Conservation (phyloP, 2,329 filamentous ascomycete species). For the Aspergillus fumigatus region DNA sequence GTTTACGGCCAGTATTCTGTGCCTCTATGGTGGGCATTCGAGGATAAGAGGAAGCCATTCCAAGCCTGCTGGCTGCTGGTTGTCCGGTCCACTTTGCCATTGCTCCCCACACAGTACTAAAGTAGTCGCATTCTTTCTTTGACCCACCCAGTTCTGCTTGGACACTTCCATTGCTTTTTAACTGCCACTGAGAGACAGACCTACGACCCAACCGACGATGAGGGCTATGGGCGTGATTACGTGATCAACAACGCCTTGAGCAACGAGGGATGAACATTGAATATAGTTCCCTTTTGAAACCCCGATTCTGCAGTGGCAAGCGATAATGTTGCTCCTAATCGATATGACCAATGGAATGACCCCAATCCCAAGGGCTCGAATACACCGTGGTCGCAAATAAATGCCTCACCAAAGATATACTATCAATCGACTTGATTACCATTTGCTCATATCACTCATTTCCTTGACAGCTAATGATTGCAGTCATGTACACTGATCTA, state of each 20-base stretch:
- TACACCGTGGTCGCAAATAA: too few species aligned
- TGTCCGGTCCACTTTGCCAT: background rate
- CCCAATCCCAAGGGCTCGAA: too few species aligned
- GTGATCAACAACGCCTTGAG: too few species aligned
- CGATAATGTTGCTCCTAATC: background rate
- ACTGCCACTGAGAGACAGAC: too few species aligned
- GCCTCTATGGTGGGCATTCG: background rate
- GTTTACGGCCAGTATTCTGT: background rate
- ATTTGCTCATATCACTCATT: background rate
- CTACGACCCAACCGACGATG: background rate
- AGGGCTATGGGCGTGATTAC: background rate
- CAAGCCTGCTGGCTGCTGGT: too few species aligned
- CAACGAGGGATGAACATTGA: background rate
- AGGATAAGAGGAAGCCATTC: background rate
- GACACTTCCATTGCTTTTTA: too few species aligned
- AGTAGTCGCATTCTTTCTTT: background rate
- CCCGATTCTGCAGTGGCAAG: background rate
- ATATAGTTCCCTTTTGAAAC: background rate
- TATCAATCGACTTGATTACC: background rate
- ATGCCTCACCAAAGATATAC: background rate
- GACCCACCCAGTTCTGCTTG: background rate
- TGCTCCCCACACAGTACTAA: background rate
- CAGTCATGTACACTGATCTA: background rate
- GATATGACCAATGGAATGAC: background rate
- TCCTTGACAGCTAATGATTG: background rate